These are phyloP conservation scores for Arthromyces matolae DNA, from an alignment of 768 basidiomycete genomes.

Conservation along the genomic window DNA sequence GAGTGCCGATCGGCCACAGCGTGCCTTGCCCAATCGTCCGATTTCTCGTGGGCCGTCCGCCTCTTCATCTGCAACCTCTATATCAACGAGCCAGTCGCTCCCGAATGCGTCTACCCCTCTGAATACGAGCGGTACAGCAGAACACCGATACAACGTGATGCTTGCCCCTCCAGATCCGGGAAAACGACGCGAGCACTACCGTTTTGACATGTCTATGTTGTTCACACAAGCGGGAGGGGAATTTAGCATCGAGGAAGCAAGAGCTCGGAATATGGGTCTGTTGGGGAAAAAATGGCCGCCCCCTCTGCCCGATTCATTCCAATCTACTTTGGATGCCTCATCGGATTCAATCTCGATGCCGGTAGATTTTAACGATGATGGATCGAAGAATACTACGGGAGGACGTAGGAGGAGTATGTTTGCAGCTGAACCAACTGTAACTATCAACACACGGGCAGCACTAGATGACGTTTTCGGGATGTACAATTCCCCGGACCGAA, in stretches of 20 bases:
- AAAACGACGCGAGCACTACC: conserved; percentile 68
- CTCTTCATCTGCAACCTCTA: too few species aligned
- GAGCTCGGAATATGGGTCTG: conserved; percentile 78
- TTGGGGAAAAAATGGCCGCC: conserved; percentile 84
- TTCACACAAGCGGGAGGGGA: conserved; percentile 78
- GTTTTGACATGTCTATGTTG: conserved; percentile 64
- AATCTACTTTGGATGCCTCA: conserved; percentile 10
- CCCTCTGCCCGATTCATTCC: conserved; percentile 44
- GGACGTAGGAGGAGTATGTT: conserved; percentile 40
- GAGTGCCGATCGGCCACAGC: conserved; percentile 20
- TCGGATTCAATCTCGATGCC: conserved; percentile 34
- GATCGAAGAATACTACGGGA: conserved; percentile 40
- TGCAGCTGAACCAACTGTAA: conserved; percentile 77
- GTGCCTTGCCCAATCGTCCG: conserved; percentile 19
- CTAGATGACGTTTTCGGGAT: conserved; percentile 92
- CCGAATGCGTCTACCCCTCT: conserved; percentile 20
- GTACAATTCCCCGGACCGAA: conserved; percentile 90
- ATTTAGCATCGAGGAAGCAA: conserved; percentile 81
- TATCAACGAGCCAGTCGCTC: conserved; percentile 27
- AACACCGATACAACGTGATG: conserved; percentile 68
- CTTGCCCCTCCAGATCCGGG: conserved; percentile 64
- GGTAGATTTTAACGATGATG: conserved; percentile 62
- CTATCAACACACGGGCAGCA: conserved; percentile 96
- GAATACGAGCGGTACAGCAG: conserved; percentile 36
- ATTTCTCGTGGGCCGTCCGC: conserved; percentile 29